Evolutionary conservation across 495 filamentous ascomycete species (phyloP).

Genomic region (Aspergillus heteromorphus): DNA sequence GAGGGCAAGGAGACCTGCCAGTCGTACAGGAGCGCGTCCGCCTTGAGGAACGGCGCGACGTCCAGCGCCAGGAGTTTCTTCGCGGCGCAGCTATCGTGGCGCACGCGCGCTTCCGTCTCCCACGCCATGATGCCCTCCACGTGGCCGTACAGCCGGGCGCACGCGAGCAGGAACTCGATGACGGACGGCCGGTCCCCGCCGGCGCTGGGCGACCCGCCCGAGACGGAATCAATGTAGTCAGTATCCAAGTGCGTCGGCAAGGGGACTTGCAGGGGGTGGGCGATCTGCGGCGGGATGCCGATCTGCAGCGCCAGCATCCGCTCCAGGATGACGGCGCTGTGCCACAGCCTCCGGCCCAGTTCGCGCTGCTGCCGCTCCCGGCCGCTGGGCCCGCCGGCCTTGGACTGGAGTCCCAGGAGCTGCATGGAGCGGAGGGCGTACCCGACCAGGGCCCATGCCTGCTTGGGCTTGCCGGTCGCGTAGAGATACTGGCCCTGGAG

Average conservation of each 20-base stretch:
- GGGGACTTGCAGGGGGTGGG: conserved; percentile 1
- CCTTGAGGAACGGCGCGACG: conserved; percentile 2
- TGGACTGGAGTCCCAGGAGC: conserved; percentile 1
- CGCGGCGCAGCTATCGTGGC: conserved; percentile 7
- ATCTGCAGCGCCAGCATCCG: conserved; percentile 11
- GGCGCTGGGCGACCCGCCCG: neutral
- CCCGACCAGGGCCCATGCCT: conserved; percentile 9
- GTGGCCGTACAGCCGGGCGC: conserved; percentile 9
- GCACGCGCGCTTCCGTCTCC: conserved; percentile 7
- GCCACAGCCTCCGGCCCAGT: conserved; percentile 13
- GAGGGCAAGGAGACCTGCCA: conserved; percentile 6
- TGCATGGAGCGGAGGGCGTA: conserved; percentile 9
- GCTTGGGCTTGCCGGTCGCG: conserved; percentile 8
- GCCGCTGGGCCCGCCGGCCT: neutral
- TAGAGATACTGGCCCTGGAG: conserved; percentile 18
- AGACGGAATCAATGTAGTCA: conserved; percentile 12
- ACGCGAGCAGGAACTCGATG: conserved; percentile 5
- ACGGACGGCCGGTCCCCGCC: conserved; percentile 5
- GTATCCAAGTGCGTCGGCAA: conserved; percentile 10
- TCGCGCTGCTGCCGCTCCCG: neutral
- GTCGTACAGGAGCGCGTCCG: conserved; percentile 6
- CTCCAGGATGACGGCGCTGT: conserved; percentile 12
- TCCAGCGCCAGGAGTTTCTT: conserved; percentile 11
- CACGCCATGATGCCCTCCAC: conserved; percentile 12
- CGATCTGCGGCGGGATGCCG: conserved; percentile 6